Conservation (phyloP, 2,329 filamentous ascomycete species). For the Apiospora marii region DNA sequence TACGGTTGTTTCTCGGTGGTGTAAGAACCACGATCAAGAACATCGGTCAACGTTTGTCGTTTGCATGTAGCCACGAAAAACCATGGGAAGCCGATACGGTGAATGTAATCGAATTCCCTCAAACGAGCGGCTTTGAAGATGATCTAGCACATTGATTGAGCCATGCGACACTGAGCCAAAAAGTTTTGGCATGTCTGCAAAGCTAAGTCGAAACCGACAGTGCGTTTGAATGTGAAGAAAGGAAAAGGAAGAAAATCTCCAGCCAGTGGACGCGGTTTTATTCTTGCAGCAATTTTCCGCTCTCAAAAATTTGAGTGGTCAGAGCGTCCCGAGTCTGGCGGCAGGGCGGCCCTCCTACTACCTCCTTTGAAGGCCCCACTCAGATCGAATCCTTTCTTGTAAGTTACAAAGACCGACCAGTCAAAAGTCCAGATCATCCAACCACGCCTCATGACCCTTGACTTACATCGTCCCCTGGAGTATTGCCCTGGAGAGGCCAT, state of each 20-base stretch:
- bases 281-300: slow-evolving; percentile 1
- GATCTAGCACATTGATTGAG: slow-evolving; percentile 43
- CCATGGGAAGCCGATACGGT: slow-evolving; percentile 45
- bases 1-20: background rate
- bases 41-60: background rate
- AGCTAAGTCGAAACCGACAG: slow-evolving; percentile 38
- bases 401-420: background rate
- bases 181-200: slow-evolving; percentile 36
- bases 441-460: background rate
- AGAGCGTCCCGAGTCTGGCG: background rate
- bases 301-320: background rate
- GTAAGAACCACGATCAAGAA: background rate
- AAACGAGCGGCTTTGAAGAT: slow-evolving; percentile 44
- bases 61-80: slow-evolving; percentile 44
- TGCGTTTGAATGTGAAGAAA: slow-evolving; percentile 46
- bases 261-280: background rate
- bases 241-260: slow-evolving; percentile 24
- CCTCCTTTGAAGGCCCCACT: background rate
- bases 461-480: background rate
- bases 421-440: background rate
- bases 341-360: too few relatives aligned
- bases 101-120: slow-evolving; percentile 41
- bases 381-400: background rate
- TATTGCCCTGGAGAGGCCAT: background rate
- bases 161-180: slow-evolving; percentile 36